phyloP scores from a whole-genome alignment of 345 rosid genomes.

The Eucalyptus brandiana region DNA sequence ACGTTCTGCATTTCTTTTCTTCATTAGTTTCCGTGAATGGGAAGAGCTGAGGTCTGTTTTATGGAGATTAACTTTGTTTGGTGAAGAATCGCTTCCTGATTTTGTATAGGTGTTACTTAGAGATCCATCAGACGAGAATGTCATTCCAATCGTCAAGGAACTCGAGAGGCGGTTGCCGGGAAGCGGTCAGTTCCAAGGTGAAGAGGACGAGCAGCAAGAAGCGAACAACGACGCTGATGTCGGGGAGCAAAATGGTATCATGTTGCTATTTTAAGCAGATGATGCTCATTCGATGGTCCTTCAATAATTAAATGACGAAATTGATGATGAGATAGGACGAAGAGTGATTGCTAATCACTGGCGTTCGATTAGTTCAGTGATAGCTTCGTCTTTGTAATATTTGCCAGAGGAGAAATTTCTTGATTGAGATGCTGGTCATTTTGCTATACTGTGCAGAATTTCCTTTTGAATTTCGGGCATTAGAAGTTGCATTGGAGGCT shows the following conservation, averaged over 20 bases:
- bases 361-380: background rate
- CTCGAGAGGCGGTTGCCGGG: conserved; percentile 29
- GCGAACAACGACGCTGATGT: conserved; percentile 8
- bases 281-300: background rate
- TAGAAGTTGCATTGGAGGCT: conserved; percentile 46
- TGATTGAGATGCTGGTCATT: background rate
- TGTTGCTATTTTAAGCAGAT: background rate
- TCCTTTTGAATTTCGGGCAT: conserved; percentile 45
- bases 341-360: background rate
- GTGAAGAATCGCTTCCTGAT: background rate
- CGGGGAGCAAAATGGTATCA: conserved; percentile 9
- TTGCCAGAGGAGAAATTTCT: background rate
- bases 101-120: conserved; percentile 28
- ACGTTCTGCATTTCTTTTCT: background rate
- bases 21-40: background rate
- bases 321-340: background rate
- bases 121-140: conserved; percentile 39
- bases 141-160: conserved; percentile 38
- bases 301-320: background rate
- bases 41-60: background rate
- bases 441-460: conserved; percentile 10
- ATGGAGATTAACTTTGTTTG: background rate
- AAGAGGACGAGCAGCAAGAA: conserved; percentile 21
- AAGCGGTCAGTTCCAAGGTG: conserved; percentile 16
- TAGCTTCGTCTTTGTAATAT: background rate